Conservation (phyloP, 2,329 filamentous ascomycete genomes). For the Stachybotrys chartarum region DNA sequence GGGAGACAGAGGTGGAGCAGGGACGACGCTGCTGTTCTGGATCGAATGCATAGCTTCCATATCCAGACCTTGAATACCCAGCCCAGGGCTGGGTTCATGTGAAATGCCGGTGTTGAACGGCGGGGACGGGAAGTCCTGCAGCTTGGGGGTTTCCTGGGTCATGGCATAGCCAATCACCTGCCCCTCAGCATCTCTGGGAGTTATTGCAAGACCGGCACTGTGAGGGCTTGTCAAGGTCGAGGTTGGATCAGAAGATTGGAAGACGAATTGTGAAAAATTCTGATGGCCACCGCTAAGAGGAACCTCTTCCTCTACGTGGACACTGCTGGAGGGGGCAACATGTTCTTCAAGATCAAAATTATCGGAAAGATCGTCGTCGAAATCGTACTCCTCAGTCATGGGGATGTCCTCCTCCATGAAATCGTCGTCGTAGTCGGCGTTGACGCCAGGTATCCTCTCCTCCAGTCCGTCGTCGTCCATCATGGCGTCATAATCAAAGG, state of each 20-base stretch:
- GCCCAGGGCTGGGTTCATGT: conserved; percentile 20
- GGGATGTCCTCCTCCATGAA: conserved; percentile 16
- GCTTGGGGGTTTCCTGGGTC: conserved; percentile 35
- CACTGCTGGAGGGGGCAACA: conserved; percentile 3
- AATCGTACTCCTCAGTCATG: conserved; percentile 7
- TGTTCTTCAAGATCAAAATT: conserved; percentile 5
- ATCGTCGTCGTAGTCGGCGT: conserved; percentile 39
- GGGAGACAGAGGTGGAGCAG: conserved; percentile 7
- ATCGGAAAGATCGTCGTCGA: conserved; percentile 14
- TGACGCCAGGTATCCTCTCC: conserved; percentile 57
- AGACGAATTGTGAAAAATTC: conserved; percentile 54
- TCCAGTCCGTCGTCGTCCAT: conserved; percentile 60
- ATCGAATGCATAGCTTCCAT: not conserved
- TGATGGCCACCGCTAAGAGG: conserved; percentile 30
- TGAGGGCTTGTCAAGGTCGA: conserved; percentile 45
- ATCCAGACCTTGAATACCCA: conserved; percentile 35
- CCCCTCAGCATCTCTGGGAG: conserved; percentile 48
- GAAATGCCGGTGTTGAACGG: conserved; percentile 5
- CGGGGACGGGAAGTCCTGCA: conserved; percentile 4
- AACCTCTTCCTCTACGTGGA: not conserved
- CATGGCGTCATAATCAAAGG: conserved; percentile 55
- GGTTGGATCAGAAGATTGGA: conserved; percentile 45
- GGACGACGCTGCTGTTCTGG: conserved; percentile 1
- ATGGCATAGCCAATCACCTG: conserved; percentile 50
- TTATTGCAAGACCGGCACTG: conserved; percentile 37